Evolutionary conservation across 371 early-diverging fungal species (phyloP).

Genomic region (Aphelidium insulamus): DNA sequence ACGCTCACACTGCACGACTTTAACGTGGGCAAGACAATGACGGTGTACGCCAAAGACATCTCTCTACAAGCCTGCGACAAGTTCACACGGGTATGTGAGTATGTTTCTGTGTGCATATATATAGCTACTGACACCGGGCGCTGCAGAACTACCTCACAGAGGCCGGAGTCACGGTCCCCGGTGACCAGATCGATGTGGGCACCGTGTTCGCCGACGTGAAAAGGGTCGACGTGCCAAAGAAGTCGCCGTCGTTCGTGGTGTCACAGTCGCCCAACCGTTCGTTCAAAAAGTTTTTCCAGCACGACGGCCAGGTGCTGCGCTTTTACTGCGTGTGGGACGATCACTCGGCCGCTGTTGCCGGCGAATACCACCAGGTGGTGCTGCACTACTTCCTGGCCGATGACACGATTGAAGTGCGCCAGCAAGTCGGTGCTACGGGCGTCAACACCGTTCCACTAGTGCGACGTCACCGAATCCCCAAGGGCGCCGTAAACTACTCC

Average conservation of each 20-base stretch:
- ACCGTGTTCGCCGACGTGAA: slow-evolving; percentile 19
- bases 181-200: slow-evolving; percentile 12
- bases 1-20: slow-evolving; percentile 21
- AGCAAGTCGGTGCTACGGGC: slow-evolving; percentile 18
- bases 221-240: slow-evolving; percentile 16
- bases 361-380: slow-evolving; percentile 25
- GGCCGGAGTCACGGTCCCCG: slow-evolving; percentile 10
- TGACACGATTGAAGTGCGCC: slow-evolving; percentile 26
- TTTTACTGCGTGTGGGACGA: slow-evolving; percentile 35
- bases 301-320: slow-evolving; percentile 27
- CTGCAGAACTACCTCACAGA: slow-evolving; percentile 15
- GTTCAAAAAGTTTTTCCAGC: slow-evolving; percentile 26
- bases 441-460: slow-evolving; percentile 21
- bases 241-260: neutral
- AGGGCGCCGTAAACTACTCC: slow-evolving; percentile 6
- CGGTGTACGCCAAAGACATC: slow-evolving; percentile 21
- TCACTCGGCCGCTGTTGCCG: slow-evolving; percentile 20
- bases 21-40: slow-evolving; percentile 21
- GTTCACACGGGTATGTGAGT: slow-evolving; percentile 26
- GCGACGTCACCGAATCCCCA: slow-evolving; percentile 16
- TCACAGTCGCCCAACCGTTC: slow-evolving; percentile 13
- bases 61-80: slow-evolving; percentile 27
- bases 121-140: neutral
- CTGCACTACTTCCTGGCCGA: slow-evolving; percentile 26
- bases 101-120: no score